Conservation (phyloP, 2,329 filamentous ascomycete species). For the Byssoonygena ceratinophila region DNA sequence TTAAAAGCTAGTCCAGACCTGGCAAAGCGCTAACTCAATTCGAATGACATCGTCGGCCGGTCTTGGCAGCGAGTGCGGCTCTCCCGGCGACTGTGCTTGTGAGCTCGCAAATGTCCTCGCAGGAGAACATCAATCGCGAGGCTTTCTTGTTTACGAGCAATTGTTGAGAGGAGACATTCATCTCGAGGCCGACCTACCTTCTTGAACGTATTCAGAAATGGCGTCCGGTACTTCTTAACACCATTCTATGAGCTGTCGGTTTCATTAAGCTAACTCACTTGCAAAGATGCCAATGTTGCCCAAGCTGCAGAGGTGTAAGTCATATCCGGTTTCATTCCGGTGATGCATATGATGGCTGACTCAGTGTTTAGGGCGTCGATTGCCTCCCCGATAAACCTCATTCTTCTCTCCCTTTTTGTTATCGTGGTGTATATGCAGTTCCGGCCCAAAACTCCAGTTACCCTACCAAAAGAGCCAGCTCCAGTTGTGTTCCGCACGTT, state of each 20-base stretch:
- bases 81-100: not conserved
- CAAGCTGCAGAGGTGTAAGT: constrained; percentile 16
- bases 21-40: not conserved
- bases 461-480: constrained; percentile 44
- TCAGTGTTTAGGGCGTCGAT: constrained; percentile 39
- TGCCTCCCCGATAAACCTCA: constrained; percentile 51
- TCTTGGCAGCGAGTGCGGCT: not conserved
- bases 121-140: not conserved
- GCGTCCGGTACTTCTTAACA: constrained; percentile 2
- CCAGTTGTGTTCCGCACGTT: constrained; percentile 81
- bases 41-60: not conserved
- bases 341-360: not conserved
- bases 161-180: not conserved
- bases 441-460: constrained; percentile 42
- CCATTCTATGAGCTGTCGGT: not conserved
- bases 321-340: not conserved
- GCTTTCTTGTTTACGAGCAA: not conserved
- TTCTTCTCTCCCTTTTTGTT: constrained; percentile 49
- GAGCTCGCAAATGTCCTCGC: not conserved
- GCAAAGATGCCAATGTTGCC: constrained; percentile 5
- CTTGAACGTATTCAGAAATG: not conserved
- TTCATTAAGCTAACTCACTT: constrained; percentile 2
- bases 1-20: not conserved
- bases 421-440: constrained; percentile 50
- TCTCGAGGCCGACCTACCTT: not conserved